Evolutionary conservation across 2,329 filamentous ascomycete genomes (phyloP), one percentile per base, ranked within the genome.

Genomic region (Phyllosticta paracitricarpa): DNA sequence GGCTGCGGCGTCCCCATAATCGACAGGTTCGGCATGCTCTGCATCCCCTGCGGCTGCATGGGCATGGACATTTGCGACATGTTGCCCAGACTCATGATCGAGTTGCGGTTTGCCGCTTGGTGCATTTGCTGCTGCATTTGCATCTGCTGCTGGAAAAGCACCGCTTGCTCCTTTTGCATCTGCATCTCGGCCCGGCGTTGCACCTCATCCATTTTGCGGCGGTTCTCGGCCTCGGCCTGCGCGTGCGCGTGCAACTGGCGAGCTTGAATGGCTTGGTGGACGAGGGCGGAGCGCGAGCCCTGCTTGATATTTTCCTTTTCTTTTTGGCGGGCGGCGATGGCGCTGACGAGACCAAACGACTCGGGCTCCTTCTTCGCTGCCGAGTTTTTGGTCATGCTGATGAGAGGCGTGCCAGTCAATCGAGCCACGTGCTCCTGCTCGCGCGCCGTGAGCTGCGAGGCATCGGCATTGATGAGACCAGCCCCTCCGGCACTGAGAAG

Each of bases 351-450:
- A 0, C 83, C 83, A 9, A 79, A 75, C 59, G 78, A 77, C 53
- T 77, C 74, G 63, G 68, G 66, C 56, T 72, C 67, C 14, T 65
- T 51, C 59, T 80, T 81, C 5, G 68, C 62, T 19, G 67, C 65
- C 64, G 78, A 77, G 57, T 79, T 79, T 10, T 59, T 56, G 4
- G 81, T 82, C 70, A 95, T 78, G 62, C 83, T 85, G 67, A 95
- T 82, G 57, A 96, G 78, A 0, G 91, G 89, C 0, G 85, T 86
- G 0, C 89, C 89, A 0, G 91, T 96, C 66, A 90, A 80, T 48
- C 89, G 84, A 9, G 91, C 89, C n/a, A 96, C 82, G 66, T 95
- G 88, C 74, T 95, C 90, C 71, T 95, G 91, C 73, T 96, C 91
- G 17, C 88, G 84, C 19, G 91, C 91, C 22, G 89, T 91, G n/a